Conservation (phyloP, 139 green algal genomes). For the Chlamydomonas asymmetrica region DNA sequence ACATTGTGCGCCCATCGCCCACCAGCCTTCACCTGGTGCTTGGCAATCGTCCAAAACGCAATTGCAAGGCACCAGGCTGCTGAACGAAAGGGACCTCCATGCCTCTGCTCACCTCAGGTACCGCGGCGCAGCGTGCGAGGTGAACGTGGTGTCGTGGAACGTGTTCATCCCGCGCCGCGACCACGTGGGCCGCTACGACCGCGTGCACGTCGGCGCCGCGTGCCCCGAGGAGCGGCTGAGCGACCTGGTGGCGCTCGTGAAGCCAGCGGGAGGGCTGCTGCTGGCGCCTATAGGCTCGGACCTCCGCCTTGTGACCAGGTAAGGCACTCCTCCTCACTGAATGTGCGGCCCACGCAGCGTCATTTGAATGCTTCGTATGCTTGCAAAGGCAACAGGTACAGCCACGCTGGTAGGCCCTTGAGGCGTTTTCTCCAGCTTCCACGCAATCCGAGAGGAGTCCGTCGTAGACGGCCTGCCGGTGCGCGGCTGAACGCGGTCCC, state of each 20-base stretch:
- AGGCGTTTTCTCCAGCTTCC: background rate
- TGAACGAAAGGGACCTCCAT: background rate
- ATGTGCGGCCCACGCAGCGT: background rate
- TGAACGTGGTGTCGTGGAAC: constrained; percentile 51
- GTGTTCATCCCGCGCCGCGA: constrained; percentile 54
- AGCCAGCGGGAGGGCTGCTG: constrained; percentile 35
- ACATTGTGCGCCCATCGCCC: background rate
- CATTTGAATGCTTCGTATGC: background rate
- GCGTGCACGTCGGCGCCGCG: constrained; percentile 63
- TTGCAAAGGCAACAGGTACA: background rate
- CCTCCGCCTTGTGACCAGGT: constrained; percentile 1
- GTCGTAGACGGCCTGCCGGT: background rate
- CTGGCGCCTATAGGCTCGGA: constrained; percentile 20
- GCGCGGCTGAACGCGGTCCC: no score
- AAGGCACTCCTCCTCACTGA: background rate
- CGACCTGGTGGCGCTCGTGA: constrained; percentile 47
- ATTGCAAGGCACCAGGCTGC: background rate
- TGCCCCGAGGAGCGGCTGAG: constrained; percentile 43
- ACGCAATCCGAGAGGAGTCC: background rate
- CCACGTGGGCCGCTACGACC: constrained; percentile 50
- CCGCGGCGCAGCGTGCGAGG: constrained; percentile 21
- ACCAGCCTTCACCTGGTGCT: background rate
- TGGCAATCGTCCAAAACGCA: background rate
- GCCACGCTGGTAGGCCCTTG: background rate
- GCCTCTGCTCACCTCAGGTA: constrained; percentile 29